phyloP scores from a whole-genome alignment of 768 basidiomycete species.

The Calvatia gigantea region DNA sequence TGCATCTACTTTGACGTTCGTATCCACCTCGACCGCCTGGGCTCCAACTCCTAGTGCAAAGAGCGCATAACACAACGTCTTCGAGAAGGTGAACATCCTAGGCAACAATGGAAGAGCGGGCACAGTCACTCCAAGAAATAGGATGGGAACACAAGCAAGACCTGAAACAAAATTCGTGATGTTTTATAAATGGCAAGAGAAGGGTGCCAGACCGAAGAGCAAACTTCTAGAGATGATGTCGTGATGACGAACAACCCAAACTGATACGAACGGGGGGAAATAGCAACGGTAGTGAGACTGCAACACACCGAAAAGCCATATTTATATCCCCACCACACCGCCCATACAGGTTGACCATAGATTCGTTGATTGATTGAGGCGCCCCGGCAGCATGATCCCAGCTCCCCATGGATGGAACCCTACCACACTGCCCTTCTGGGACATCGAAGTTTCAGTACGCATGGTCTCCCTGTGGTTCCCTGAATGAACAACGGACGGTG shows the following conservation, averaged over 20 bases:
- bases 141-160: neutral
- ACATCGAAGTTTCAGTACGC: neutral
- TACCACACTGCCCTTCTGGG: neutral
- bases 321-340: conserved; percentile 3
- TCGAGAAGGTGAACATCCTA: conserved; percentile 4
- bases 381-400: neutral
- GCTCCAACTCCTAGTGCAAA: neutral
- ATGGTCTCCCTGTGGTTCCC: neutral
- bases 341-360: neutral
- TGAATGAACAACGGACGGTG: too few relatives aligned
- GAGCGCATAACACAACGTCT: neutral
- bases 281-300: neutral
- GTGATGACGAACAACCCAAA: neutral
- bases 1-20: neutral
- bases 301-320: neutral
- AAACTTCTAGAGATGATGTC: neutral
- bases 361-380: neutral
- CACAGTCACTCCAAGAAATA: neutral
- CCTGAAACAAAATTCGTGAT: neutral
- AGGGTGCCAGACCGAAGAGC: too few relatives aligned
- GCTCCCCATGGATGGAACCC: neutral
- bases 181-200: neutral
- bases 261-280: neutral
- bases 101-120: neutral
- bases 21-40: neutral